Base-by-base conservation (phyloP, 306 rosid genomes). In the Glycine latifolia region DNA sequence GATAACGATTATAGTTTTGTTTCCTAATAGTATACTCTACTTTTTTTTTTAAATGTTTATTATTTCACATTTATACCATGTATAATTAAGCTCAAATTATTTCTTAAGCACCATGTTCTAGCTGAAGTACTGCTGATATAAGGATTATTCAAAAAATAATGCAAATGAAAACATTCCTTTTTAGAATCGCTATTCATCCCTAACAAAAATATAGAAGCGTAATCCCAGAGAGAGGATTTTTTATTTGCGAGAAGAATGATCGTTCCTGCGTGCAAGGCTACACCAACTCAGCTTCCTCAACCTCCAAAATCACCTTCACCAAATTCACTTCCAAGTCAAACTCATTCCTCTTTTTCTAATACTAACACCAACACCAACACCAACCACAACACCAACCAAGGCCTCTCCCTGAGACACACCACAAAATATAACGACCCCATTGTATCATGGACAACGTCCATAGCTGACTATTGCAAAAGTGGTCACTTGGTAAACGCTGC, bases 381-480 rank as follows among this genome's bases (percentile, higher is more conserved):
- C 1, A 85, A 79, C n/a, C 86, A 35, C 8, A 85, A 73, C 73
- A 62, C 67, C 1, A 85, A 79, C n/a, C 86, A 35, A 79, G 62
- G 73, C 17, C 55, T 85, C 56, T 73, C 90, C 16, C 55, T 80
- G 9, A 73, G 37, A 68, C 88, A 8, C 44, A 13, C 43, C 78
- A 33, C 69, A 53, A 84, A 73, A 8, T 71, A 79, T 59, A 66
- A 78, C 0, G 85, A 92, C 54, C 90, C 86, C 7, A 83, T 83
- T 39, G 89, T 91, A 10, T 8, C 59, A 81, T 95, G 98, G 98
- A 92, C 98, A 65, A 83, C 97, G 20, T 90, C 97, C 35, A 90
- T 95, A 58, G 88, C 97, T 75, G 88, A 85, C 39, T 89, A 69
- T 71, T 90, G 95, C 84, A 86, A 89, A 47, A 88, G 54, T 46